Conservation (phyloP, 2,329 filamentous ascomycete genomes). For the Zymoseptoria tritici region DNA sequence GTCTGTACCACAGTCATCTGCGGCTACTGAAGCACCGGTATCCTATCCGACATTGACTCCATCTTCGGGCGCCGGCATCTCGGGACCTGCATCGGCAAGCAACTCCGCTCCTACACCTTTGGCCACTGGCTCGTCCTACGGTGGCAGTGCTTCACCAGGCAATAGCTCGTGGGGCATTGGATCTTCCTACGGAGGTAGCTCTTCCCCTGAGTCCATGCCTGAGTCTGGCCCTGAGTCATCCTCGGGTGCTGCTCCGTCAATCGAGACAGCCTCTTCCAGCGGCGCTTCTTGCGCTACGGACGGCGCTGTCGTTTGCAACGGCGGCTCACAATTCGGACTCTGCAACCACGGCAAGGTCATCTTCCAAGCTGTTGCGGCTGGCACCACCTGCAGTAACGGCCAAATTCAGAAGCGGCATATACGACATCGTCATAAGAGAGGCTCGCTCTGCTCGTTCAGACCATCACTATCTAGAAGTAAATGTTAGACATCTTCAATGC, state of each 20-base stretch:
- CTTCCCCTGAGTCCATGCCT: background rate
- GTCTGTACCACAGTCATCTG: slow-evolving; percentile 1
- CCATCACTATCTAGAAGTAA: background rate
- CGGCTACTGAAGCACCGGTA: slow-evolving; percentile 3
- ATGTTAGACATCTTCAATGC: background rate
- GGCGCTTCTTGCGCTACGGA: slow-evolving; percentile 28
- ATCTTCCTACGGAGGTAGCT: slow-evolving; percentile 36
- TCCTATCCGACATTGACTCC: slow-evolving; percentile 2
- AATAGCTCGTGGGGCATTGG: slow-evolving; percentile 33
- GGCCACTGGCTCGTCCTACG: slow-evolving; percentile 5
- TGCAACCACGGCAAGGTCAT: slow-evolving; percentile 38
- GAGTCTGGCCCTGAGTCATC: background rate
- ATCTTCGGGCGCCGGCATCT: slow-evolving; percentile 2
- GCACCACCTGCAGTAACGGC: slow-evolving; percentile 39
- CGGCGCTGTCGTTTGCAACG: slow-evolving; percentile 35
- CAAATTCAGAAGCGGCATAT: slow-evolving; percentile 25
- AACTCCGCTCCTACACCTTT: slow-evolving; percentile 6
- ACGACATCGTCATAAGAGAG: slow-evolving; percentile 1
- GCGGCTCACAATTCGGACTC: slow-evolving; percentile 35
- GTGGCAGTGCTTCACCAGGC: slow-evolving; percentile 35
- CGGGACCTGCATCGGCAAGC: slow-evolving; percentile 2
- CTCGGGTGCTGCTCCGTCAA: slow-evolving; percentile 26
- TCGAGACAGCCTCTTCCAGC: slow-evolving; percentile 19
- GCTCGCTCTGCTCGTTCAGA: background rate
- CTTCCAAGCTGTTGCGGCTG: slow-evolving; percentile 37